A percentile compares a stretch with the other conserved stretches of the same genome.
Conservation (phyloP, 192 early-diverging fungal genomes). For the Backusella mclennaniae region DNA sequence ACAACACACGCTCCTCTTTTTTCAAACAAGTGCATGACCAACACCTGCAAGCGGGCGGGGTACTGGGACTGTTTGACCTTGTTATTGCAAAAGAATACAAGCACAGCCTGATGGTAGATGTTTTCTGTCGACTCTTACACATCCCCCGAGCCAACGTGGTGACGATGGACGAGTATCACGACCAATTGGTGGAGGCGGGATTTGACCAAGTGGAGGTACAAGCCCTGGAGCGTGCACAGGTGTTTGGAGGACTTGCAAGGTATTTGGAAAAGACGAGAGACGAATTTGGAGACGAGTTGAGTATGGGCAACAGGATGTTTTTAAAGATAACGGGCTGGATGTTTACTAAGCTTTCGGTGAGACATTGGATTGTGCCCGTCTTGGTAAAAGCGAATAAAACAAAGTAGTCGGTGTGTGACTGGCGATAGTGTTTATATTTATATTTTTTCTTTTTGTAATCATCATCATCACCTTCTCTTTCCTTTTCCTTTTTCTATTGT, state of each 20-base stretch:
- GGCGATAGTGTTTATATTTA: not conserved
- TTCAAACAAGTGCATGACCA: constrained; percentile 20
- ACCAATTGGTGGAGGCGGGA: constrained; percentile 35
- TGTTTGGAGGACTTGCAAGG: constrained; percentile 44
- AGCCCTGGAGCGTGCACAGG: constrained; percentile 24
- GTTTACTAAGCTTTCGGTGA: constrained; percentile 1
- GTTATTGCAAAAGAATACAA: constrained; percentile 14
- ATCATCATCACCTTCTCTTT: not conserved
- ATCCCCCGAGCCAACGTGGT: constrained; percentile 43
- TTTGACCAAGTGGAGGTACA: constrained; percentile 41
- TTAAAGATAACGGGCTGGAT: not conserved
- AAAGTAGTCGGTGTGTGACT: not conserved
- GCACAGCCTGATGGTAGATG: constrained; percentile 15
- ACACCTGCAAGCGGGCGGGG: constrained; percentile 18
- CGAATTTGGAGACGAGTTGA: not conserved
- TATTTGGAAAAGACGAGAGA: constrained; percentile 24
- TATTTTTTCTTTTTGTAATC: not conserved
- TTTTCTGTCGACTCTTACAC: constrained; percentile 26
- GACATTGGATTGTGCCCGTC: constrained; percentile 19
- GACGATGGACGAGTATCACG: constrained; percentile 34
- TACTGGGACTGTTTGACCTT: constrained; percentile 41
- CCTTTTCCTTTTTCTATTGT: not conserved
- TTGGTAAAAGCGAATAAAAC: constrained; percentile 21
- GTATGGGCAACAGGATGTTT: not conserved
- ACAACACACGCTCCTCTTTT: constrained; percentile 42